Conservation (phyloP, 2,329 filamentous ascomycete genomes). For the Sclerotinia subarctica region DNA sequence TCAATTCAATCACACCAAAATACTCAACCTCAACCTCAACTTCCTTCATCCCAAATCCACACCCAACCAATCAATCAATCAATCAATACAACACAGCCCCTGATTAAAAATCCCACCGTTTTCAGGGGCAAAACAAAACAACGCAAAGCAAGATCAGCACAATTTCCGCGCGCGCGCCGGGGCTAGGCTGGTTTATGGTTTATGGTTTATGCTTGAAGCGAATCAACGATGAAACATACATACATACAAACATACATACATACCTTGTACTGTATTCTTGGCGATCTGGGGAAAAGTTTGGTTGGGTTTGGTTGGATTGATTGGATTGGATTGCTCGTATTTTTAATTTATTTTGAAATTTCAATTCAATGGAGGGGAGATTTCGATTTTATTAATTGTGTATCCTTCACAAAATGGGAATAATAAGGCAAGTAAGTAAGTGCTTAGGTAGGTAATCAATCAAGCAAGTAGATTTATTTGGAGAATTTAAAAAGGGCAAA, state of each 20-base stretch:
- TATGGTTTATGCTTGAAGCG: not conserved
- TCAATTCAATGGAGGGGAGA: too few species aligned
- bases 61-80: too few species aligned
- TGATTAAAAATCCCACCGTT: too few species aligned
- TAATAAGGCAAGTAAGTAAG: not conserved
- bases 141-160: too few species aligned
- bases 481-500: not conserved
- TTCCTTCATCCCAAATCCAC: too few species aligned
- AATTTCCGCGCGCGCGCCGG: not conserved
- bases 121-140: slow-evolving; percentile 1
- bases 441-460: too few species aligned
- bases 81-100: too few species aligned
- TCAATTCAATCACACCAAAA: too few species aligned
- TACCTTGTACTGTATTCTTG: too few species aligned
- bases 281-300: not conserved
- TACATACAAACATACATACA: too few species aligned
- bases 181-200: not conserved
- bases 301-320: too few species aligned
- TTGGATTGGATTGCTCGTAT: slow-evolving; percentile 9
- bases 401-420: not conserved
- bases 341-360: not conserved
- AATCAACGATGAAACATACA: not conserved
- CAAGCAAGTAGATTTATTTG: not conserved
- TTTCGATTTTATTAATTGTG: not conserved
- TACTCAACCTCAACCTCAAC: too few species aligned